Conservation (phyloP, 2,329 filamentous ascomycete genomes). For the Septoria petroselini region DNA sequence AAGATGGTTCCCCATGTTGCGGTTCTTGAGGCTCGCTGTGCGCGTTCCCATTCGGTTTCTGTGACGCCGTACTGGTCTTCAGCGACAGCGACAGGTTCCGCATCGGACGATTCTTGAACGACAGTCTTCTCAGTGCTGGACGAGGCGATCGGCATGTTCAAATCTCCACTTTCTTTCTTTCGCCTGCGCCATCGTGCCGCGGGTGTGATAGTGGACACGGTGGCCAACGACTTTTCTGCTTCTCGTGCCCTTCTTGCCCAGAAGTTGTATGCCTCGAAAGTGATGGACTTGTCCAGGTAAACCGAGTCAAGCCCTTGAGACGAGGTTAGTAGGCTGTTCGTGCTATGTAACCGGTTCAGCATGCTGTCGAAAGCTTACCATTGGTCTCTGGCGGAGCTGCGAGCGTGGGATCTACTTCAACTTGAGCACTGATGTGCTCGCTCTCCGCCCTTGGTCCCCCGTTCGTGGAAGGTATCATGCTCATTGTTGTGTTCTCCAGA, state of each 20-base stretch:
- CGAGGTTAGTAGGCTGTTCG: no score
- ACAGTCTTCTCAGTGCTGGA: slow-evolving; percentile 9
- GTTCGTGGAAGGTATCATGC: no score
- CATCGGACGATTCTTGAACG: not conserved
- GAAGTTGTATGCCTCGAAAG: slow-evolving; percentile 21
- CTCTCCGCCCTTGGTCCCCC: no score
- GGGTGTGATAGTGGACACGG: slow-evolving; percentile 10
- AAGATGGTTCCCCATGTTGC: slow-evolving; percentile 40
- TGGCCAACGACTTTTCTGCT: slow-evolving; percentile 15
- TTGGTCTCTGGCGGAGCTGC: not conserved
- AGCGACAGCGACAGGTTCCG: slow-evolving; percentile 4
- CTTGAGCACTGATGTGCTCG: no score
- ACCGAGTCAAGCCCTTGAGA: slow-evolving; percentile 19
- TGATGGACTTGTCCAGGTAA: slow-evolving; percentile 18
- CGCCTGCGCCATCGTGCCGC: slow-evolving; percentile 8
- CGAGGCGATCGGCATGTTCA: not conserved
- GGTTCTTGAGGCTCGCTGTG: slow-evolving; percentile 38
- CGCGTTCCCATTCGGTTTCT: slow-evolving; percentile 39
- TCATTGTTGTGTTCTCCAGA: no score
- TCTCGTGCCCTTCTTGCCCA: slow-evolving; percentile 20
- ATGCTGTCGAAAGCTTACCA: no score
- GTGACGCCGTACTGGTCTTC: slow-evolving; percentile 31
- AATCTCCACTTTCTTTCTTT: slow-evolving; percentile 10
- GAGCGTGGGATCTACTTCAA: no score
- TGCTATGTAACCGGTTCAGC: no score